Base-by-base conservation (phyloP, 208 protist genomes). In the Wallacemonas sp. region DNA sequence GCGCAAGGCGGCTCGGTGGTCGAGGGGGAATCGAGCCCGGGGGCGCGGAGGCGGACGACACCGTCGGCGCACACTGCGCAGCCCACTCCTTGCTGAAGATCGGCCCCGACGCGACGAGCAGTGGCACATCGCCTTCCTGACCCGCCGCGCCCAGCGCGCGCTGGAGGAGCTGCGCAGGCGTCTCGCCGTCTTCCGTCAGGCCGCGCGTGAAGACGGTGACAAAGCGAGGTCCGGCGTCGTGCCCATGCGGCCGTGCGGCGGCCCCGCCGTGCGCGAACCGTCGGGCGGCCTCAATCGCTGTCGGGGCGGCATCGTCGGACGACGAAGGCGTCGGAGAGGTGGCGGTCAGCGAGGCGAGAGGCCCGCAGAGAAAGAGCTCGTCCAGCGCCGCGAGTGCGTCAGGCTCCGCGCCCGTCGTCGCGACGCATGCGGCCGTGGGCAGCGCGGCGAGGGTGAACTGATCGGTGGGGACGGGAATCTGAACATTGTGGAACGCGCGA, bases 81-180 rank as follows among this genome's bases (percentile, higher is more conserved):
- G 81, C 81, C 89, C 89, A 94, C 63, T 92, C 89, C 52, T 65
- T 78, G 36, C 82, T 72, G 38, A 92, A 63, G 11, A 95, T 32
- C 25, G 90, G 87, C 0, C 87, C 90, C 0, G 78, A 80, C 28
- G 78, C 85, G 28, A 79, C 82, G 25, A 92, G 57, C 20, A 93
- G 61, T 0, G 73, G 73, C 23, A 72, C 36, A 1, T 48, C 45
- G 32, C 16, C 25, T 16, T 28, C 38, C n/a, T n/a, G n/a, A 61
- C 20, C 29, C 20, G 31, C 16, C n/a, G 44, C 42, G 72, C 64
- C 68, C 18, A 83, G 45, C 50, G 73, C 61, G 16, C 44, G 45
- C 14, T 72, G 52, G 2, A 76, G 65, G 0, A 75, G 54, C 28
- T 84, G 32, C 11, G 67, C 67, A 2, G 82, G 48, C 11, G 76